These are phyloP conservation scores for Trichoderma orchidacearum DNA, from an alignment of 495 filamentous ascomycete species.

Conservation along the genomic window DNA sequence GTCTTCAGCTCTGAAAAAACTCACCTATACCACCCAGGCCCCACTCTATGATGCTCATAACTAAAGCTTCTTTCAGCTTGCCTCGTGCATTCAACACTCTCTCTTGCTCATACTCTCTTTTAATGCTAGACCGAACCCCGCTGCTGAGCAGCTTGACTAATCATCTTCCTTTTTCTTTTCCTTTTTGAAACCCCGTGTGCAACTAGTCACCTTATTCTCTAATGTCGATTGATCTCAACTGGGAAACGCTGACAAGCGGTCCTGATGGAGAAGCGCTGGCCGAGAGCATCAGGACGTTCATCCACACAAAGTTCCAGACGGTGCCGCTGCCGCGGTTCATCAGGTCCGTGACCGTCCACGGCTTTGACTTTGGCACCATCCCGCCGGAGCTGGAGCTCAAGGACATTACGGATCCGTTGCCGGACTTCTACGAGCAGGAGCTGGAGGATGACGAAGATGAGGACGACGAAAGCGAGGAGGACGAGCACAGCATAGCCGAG, in stretches of 20 bases:
- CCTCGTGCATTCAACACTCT: no score
- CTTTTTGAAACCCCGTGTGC: no score
- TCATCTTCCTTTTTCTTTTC: background rate
- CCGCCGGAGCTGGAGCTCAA: conserved; percentile 81
- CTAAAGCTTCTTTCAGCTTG: no score
- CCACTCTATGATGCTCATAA: no score
- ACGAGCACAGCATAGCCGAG: conserved; percentile 18
- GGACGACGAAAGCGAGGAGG: conserved; percentile 20
- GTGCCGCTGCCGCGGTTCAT: conserved; percentile 89
- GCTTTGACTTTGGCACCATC: conserved; percentile 81
- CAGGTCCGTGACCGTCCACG: conserved; percentile 84
- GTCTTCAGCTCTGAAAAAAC: no score
- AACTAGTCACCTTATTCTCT: background rate
- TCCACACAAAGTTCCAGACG: conserved; percentile 89
- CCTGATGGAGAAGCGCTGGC: conserved; percentile 74
- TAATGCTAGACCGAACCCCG: no score
- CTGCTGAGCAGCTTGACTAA: background rate
- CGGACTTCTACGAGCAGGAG: conserved; percentile 92
- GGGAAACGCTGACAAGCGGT: conserved; percentile 82
- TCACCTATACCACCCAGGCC: no score
- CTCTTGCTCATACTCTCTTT: no score
- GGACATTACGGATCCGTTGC: conserved; percentile 87
- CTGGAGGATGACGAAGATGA: conserved; percentile 27
- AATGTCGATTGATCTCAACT: conserved; percentile 97
- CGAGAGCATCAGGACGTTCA: conserved; percentile 76